Conservation (phyloP, 371 early-diverging fungal species). For the Mucor plumbeus region DNA sequence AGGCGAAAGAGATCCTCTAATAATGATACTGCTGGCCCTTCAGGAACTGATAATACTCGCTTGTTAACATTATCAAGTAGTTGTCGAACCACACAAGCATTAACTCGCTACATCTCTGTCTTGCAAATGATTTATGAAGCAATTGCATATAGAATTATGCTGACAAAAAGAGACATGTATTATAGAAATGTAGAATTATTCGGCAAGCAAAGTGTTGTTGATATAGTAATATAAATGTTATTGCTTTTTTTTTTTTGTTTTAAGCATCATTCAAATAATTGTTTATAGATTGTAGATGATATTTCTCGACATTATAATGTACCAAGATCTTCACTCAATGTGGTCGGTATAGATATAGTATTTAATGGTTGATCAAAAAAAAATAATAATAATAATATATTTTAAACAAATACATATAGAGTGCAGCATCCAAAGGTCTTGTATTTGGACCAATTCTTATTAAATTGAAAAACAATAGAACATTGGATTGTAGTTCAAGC, state of each 20-base stretch:
- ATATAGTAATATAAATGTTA: constrained; percentile 31
- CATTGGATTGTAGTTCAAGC: constrained; percentile 35
- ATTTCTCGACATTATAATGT: constrained; percentile 44
- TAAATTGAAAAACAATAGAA: constrained; percentile 35
- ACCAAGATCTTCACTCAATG: constrained; percentile 44
- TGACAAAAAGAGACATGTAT: constrained; percentile 54
- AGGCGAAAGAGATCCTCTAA: neutral
- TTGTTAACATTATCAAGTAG: neutral
- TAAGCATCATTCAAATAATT: too few species aligned
- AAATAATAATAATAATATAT: neutral
- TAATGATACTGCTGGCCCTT: neutral
- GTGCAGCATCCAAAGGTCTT: constrained; percentile 50
- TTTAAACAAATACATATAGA: constrained; percentile 22
- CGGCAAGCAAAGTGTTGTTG: constrained; percentile 38
- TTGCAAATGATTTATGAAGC: constrained; percentile 54
- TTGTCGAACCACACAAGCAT: neutral
- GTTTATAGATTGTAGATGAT: constrained; percentile 46
- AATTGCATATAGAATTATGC: constrained; percentile 31
- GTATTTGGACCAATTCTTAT: constrained; percentile 47
- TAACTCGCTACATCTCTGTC: constrained; percentile 44
- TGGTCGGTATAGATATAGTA: constrained; percentile 28
- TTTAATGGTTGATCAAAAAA: neutral
- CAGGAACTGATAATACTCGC: neutral
- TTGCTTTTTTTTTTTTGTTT: too few species aligned
- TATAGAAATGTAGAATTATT: constrained; percentile 50